Evolutionary conservation across 2,329 filamentous ascomycete species (phyloP).

Genomic region (Rhynchosporium graminicola): DNA sequence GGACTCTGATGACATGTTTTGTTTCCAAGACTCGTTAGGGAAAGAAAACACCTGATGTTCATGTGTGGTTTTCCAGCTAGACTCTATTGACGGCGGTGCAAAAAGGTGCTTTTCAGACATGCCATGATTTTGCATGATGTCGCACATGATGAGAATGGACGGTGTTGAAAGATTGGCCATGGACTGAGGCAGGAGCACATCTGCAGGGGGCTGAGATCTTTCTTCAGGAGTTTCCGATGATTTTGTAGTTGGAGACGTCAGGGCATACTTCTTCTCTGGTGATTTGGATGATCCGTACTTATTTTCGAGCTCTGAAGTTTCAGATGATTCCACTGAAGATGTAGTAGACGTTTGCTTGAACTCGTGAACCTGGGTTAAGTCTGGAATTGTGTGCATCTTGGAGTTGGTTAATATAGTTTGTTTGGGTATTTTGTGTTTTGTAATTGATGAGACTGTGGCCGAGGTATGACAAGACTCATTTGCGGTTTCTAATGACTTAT

Average conservation of each 20-base stretch:
- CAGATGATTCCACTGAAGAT: background rate
- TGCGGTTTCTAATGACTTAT: slow-evolving; percentile 24
- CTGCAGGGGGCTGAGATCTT: slow-evolving; percentile 34
- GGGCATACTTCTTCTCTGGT: background rate
- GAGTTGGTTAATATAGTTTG: slow-evolving; percentile 33
- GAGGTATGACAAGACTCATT: slow-evolving; percentile 24
- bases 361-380: slow-evolving; percentile 11
- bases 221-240: slow-evolving; percentile 8
- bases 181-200: slow-evolving; percentile 55
- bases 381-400: slow-evolving; percentile 25
- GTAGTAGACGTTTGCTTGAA: slow-evolving; percentile 7
- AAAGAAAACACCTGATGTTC: slow-evolving; percentile 4
- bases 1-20: slow-evolving; percentile 7
- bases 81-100: slow-evolving; percentile 39
- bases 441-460: slow-evolving; percentile 17
- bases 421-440: slow-evolving; percentile 32
- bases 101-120: slow-evolving; percentile 53
- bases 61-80: slow-evolving; percentile 24
- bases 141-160: slow-evolving; percentile 60
- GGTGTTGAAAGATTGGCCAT: slow-evolving; percentile 55
- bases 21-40: background rate
- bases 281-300: slow-evolving; percentile 12
- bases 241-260: background rate
- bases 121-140: slow-evolving; percentile 58
- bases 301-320: background rate